Evolutionary conservation across 2,329 filamentous ascomycete species (phyloP), one percentile per base, ranked within the genome.

Genomic region (Akanthomyces dipterigenus): DNA sequence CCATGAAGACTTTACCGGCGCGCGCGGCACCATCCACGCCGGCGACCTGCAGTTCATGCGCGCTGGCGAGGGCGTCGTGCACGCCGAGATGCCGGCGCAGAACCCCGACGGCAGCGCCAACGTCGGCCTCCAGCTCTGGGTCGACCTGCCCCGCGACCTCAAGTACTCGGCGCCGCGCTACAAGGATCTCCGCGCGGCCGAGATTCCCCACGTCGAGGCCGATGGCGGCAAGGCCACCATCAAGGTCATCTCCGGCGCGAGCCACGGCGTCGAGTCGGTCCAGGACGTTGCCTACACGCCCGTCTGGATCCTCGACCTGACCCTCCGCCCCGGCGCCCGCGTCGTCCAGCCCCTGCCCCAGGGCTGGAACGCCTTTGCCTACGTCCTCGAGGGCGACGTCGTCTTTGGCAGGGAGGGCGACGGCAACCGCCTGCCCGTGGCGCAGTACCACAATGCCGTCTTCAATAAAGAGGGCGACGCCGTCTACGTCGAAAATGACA

Each of bases 1-100:
- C 76, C 92, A 96, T 71, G 92, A 96, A 77, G 92, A 96, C 74
- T 96, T 96, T 67, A 88, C 90, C 2, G 92, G 92, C 14, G 88
- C 95, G 77, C 82, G 82, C 55, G 95, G 93, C 62, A 95, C 89
- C 3, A 91, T 98, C 67, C 82, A 88, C 63, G 77, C 89, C 0
- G 93, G 93, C n/a, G 93, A 97, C 72, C 77, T 98, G 53, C 93
- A 98, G 72, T 98, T 98, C 81, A 98, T 98, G 95, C 97, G 93
- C 0, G 93, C 93, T 1, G 93, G 93, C 4, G 80, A 83, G 22
- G 93, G 93, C 46, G 96, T 98, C 69, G 89, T 97, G 74, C 95
- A 98, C 75, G 91, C 93, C 42, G 93, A 98, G 76, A 97, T 98
- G 92, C 93, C 93, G 11, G 83, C 85, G 60, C 85, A 90, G 70